phyloP scores from a whole-genome alignment of 2,329 filamentous ascomycete species.

The Ophiocordyceps robertsii region DNA sequence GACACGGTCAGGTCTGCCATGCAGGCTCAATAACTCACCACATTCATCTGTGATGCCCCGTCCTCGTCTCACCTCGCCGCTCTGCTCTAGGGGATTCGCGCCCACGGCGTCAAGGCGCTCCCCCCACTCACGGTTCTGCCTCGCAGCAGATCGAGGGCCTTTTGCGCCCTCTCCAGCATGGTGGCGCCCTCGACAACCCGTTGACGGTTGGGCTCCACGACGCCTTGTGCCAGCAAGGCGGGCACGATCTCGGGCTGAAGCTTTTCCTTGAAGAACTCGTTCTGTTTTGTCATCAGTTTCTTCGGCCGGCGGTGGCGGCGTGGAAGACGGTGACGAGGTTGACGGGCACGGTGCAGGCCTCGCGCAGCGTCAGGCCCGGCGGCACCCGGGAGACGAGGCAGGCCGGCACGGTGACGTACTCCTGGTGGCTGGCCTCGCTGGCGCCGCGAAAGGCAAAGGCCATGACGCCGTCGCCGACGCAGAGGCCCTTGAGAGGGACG shows the following conservation, averaged over 20 bases:
- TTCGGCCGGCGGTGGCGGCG: slow-evolving; percentile 26
- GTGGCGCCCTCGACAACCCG: slow-evolving; percentile 26
- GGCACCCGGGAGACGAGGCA: slow-evolving; percentile 34
- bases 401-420: slow-evolving; percentile 37
- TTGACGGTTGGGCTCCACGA: slow-evolving; percentile 26
- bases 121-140: slow-evolving; percentile 24
- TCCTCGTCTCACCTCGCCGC: too few relatives aligned
- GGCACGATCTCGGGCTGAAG: slow-evolving; percentile 42
- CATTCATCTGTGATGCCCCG: too few relatives aligned
- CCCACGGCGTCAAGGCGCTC: slow-evolving; percentile 17
- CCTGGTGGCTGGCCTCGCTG: slow-evolving; percentile 39
- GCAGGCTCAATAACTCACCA: too few relatives aligned
- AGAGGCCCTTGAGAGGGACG: slow-evolving; percentile 21
- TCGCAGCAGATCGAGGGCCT: slow-evolving; percentile 20
- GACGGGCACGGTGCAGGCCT: slow-evolving; percentile 39
- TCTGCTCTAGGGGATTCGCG: too few relatives aligned
- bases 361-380: slow-evolving; percentile 22
- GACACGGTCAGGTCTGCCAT: too few relatives aligned
- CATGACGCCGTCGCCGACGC: slow-evolving; percentile 40
- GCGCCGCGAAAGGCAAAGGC: slow-evolving; percentile 34
- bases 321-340: slow-evolving; percentile 49
- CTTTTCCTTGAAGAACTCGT: slow-evolving; percentile 39
- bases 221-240: slow-evolving; percentile 23
- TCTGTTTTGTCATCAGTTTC: slow-evolving; percentile 19
- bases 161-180: slow-evolving; percentile 23